Evolutionary conservation across 148 eudicot species (phyloP), one percentile per base, ranked within the genome.

Genomic region (Dianthus caryophyllus): DNA sequence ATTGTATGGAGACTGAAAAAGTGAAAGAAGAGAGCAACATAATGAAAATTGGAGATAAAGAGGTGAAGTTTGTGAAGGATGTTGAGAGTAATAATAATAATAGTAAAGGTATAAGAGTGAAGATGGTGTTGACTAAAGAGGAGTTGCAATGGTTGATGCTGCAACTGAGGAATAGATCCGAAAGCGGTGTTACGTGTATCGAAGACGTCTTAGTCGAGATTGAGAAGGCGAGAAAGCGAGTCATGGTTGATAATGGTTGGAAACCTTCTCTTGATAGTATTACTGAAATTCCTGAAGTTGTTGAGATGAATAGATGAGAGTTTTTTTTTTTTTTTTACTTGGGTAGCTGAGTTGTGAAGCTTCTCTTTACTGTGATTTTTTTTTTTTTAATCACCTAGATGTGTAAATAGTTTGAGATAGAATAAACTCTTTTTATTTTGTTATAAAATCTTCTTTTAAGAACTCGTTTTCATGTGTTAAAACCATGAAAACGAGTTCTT

Each of bases 91-190:
- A n/a, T n/a, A n/a, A n/a, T n/a, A n/a, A 29, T 0, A 64, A 59
- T 0, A 29, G 54, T 20, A 71, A 64, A 26, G 76, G 77, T 6
- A 65, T 78, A 72, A 86, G 91, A 71, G 76, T 89, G 31, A 89
- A 89, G 68, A 67, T 89, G 70, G 89, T 89, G 55, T 68, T 89
- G 50, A 81, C 91, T n/a, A 89, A 84, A 77, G 96, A 86, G 41
- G 96, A 89, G 71, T 39, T 89, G 18, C 87, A 83, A 51, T 84
- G 80, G 87, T 27, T 89, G 59, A 65, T 84, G 82, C 17, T 75
- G 18, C 80, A 84, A 66, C 60, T 89, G 30, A 72, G 74, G 18
- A 66, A 75, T 21, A 67, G 59, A 1, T 55, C 47, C 5, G 61
- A 36, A 30, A 36, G 21, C 14, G 69, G 72, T 3, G 48, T 5